A percentile compares a stretch with the other conserved stretches of the same genome.
phyloP scores from a whole-genome alignment of 495 filamentous ascomycete species.

The Podospora didyma region DNA sequence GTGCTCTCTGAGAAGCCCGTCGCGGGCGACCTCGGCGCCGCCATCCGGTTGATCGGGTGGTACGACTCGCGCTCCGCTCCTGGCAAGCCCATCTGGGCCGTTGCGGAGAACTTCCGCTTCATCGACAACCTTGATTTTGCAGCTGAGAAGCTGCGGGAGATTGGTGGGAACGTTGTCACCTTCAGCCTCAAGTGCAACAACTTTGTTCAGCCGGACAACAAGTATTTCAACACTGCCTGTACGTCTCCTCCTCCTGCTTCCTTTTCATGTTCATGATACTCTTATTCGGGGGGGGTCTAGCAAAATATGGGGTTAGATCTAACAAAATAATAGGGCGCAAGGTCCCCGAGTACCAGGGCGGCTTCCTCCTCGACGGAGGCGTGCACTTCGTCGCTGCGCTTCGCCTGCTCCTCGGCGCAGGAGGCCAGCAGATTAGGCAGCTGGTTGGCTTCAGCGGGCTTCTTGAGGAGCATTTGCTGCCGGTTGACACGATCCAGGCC shows the following conservation, averaged over 20 bases:
- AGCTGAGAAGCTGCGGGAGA: conserved; percentile 47
- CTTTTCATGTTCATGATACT: neutral
- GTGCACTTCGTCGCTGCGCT: conserved; percentile 69
- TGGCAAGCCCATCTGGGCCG: conserved; percentile 51
- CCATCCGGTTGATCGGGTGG: conserved; percentile 56
- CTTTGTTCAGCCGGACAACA: conserved; percentile 46
- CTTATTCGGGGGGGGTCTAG: neutral
- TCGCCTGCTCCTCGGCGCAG: conserved; percentile 52
- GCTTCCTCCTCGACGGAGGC: conserved; percentile 73
- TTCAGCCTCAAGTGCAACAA: conserved; percentile 57
- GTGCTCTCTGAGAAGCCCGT: conserved; percentile 81
- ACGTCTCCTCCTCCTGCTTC: conserved; percentile 1
- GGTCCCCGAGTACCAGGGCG: conserved; percentile 66
- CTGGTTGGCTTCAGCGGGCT: conserved; percentile 57
- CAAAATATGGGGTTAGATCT: neutral
- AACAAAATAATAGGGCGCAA: conserved; percentile 54
- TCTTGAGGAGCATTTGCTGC: conserved; percentile 58
- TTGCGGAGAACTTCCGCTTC: conserved; percentile 77
- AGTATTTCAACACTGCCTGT: conserved; percentile 58
- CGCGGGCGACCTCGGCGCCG: conserved; percentile 58
- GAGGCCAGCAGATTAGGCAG: conserved; percentile 37
- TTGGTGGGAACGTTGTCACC: conserved; percentile 63
- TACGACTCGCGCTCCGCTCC: conserved; percentile 40
- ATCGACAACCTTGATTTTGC: conserved; percentile 52
- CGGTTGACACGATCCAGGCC: conserved; percentile 70